Evolutionary conservation across 768 basidiomycete species (phyloP).

Genomic region (Basidioascus undulatus): DNA sequence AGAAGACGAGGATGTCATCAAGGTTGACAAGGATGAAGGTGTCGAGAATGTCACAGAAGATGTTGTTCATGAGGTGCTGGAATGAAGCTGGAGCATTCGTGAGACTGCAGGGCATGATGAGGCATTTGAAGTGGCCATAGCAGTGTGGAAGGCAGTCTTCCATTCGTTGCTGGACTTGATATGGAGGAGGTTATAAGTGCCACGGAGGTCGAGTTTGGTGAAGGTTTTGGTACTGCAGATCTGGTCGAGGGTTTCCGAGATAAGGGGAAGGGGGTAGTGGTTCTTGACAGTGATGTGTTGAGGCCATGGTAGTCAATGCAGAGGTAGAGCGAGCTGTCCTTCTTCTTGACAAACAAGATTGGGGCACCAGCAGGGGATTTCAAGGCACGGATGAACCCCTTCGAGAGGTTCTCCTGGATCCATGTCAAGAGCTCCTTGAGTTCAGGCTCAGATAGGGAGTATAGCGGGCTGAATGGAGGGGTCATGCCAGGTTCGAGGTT

Average conservation of each 20-base stretch:
- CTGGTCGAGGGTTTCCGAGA: constrained; percentile 6
- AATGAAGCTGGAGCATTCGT: constrained; percentile 19
- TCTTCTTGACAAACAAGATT: constrained; percentile 9
- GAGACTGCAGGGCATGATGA: constrained; percentile 22
- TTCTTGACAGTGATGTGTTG: constrained; percentile 8
- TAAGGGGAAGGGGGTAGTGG: constrained; percentile 8
- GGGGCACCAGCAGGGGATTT: constrained; percentile 10
- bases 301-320: constrained; percentile 9
- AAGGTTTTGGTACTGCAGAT: constrained; percentile 14
- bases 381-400: constrained; percentile 17
- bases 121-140: constrained; percentile 22
- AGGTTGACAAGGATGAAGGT: constrained; percentile 24
- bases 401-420: constrained; percentile 19
- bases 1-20: constrained; percentile 27
- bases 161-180: constrained; percentile 23
- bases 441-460: constrained; percentile 18
- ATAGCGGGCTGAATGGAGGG: constrained; percentile 18
- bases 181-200: constrained; percentile 24
- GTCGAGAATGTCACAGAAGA: constrained; percentile 21
- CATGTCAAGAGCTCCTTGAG: constrained; percentile 18
- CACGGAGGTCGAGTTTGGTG: constrained; percentile 21
- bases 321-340: constrained; percentile 3
- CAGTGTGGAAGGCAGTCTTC: constrained; percentile 24
- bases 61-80: constrained; percentile 24
- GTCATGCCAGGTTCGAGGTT: constrained; percentile 16